Evolutionary conservation across 768 basidiomycete genomes (phyloP).

Genomic region (Amanita thiersii): DNA sequence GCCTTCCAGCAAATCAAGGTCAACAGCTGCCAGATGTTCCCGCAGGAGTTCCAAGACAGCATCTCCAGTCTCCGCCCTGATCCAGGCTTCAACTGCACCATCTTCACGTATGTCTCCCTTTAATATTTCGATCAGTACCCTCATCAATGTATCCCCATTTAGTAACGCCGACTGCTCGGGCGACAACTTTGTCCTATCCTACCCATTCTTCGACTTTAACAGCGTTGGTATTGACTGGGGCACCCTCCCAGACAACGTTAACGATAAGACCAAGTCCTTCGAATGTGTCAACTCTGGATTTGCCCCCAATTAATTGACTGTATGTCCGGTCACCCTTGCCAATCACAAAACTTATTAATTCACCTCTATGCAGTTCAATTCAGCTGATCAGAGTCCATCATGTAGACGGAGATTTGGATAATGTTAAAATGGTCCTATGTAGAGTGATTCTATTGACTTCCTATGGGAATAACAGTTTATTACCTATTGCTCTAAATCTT

Average conservation of each 20-base stretch:
- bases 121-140: no score
- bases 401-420: no score
- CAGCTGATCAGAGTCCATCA: no score
- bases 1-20: constrained; percentile 1
- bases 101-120: neutral
- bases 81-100: constrained; percentile 5
- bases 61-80: constrained; percentile 2
- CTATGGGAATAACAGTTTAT: no score
- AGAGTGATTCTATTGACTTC: no score
- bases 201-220: constrained; percentile 5
- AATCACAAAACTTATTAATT: no score
- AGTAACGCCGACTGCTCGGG: neutral
- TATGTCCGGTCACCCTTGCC: no score
- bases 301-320: no score
- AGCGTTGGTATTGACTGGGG: constrained; percentile 1
- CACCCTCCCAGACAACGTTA: neutral
- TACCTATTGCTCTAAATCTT: no score
- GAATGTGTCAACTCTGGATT: constrained; percentile 1
- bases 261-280: neutral
- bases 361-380: no score
- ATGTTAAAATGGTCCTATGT: no score
- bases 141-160: neutral
- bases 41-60: neutral
- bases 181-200: neutral
- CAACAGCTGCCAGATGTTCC: constrained; percentile 1